Evolutionary conservation across 2,329 filamentous ascomycete species (phyloP), one percentile per base, ranked within the genome.

Genomic region (Didymella exigua): DNA sequence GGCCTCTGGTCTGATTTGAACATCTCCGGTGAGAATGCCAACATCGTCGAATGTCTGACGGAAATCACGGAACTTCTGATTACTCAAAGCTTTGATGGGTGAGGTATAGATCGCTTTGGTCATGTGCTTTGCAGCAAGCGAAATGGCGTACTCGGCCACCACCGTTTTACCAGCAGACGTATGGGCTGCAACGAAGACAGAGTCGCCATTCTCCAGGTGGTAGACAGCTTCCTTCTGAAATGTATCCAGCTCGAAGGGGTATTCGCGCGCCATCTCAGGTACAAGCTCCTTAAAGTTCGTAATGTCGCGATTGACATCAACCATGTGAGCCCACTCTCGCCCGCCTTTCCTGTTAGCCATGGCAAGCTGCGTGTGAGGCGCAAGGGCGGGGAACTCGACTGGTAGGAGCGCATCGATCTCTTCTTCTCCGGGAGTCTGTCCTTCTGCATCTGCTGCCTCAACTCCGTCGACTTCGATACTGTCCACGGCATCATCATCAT

Each of bases 171-270:
- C 95, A 19, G 95, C 95, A 29, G 95, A 99, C 0, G 95, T 99
- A 73, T 99, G 95, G 0, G 95, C 95, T 9, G 95, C 95, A 45
- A 99, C 95, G 68, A 99, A 99, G 23, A 99, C 95, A 0, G 93
- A 98, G 71, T 99, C 95, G 16, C 95, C 93, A 68, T 89, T 92
- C 73, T 99, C 95, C 3, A 99, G 85, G 76, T 98, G 95, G 72
- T 98, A 99, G 2, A 99, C 90, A 5, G 95, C 95, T 77, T 99
- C 95, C 71, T 99, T 99, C 71, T 99, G 95, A 77, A 99, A 99
- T 0, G 90, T 96, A 68, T 99, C 95, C 30, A 98, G 85, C 74
- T 99, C 95, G 64, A 99, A 99, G 0, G 93, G 93, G 90, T 93
- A 99, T 60, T 96, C 89, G 61, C 89, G 85, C 1, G 95, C 95